Evolutionary conservation across 2,329 filamentous ascomycete genomes (phyloP), one percentile per base, ranked within the genome.

Genomic region (Neonectria punicea): DNA sequence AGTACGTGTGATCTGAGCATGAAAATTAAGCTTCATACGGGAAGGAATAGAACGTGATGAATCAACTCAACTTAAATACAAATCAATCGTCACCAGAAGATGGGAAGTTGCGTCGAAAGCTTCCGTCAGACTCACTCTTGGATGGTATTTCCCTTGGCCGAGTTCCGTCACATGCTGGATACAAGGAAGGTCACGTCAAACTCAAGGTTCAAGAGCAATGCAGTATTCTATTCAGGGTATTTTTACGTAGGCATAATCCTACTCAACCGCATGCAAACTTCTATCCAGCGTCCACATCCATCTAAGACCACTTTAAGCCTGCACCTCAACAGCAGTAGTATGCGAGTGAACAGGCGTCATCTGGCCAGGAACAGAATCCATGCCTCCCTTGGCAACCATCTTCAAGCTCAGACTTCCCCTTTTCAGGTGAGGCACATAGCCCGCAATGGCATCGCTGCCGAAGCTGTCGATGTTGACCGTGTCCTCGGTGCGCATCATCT

Each of bases 401-500:
- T 50, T 60, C 34, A 64, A 61, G 5, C 55, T 54, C 30, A 78
- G 66, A 5, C 58, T 63, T 2, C 76, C 76, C 11, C 66, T 63
- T 34, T 68, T 65, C 62, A 77, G 30, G 39, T 65, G 67, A 10
- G 74, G 75, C 8, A 63, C 73, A 2, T 66, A 54, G 3, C 70
- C 69, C 7, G 69, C 65, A 54, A 73, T 73, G 49, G 65, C 49
- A 51, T 80, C 78, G 28, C 64, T 50, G 7, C 53, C 64, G 63
- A 80, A 79, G 67, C 66, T 76, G 49, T 79, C 75, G 44, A 80
- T 75, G 63, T 76, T 74, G 53, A 79, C 56, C 0, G 65, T 61
- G 56, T 79, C 76, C 58, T 77, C 75, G 3, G 73, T 63, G 11
- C 75, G 74, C 61, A 80, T 55, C 61, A 80, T 55, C 53, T 74